A percentile compares a stretch with the other conserved stretches of the same genome.
phyloP scores from a whole-genome alignment of 2,329 filamentous ascomycete species.

The Fusarium subtropicale region DNA sequence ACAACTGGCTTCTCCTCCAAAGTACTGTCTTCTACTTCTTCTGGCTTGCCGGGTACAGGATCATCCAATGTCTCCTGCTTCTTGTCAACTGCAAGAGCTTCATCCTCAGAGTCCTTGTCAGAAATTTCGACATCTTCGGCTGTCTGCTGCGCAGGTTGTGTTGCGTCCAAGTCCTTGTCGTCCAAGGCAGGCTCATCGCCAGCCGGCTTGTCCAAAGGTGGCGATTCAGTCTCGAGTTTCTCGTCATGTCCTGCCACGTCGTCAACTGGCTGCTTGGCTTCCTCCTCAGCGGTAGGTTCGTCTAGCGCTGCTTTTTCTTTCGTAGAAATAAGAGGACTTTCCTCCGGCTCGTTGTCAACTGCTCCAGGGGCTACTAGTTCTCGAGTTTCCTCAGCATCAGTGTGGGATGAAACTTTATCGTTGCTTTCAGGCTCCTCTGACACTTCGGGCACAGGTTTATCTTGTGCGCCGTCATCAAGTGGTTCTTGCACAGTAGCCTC shows the following conservation, averaged over 20 bases:
- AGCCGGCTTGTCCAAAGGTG: not conserved
- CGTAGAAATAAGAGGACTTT: conserved; percentile 4
- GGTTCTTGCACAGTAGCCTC: conserved; percentile 14
- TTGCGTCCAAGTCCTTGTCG: not conserved
- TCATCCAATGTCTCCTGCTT: conserved; percentile 11
- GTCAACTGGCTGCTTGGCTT: conserved; percentile 8
- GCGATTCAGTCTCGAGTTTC: conserved; percentile 1
- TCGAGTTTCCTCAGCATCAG: conserved; percentile 9
- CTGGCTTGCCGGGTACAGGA: not conserved
- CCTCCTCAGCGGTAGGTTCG: conserved; percentile 5
- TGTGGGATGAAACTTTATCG: not conserved
- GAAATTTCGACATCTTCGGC: not conserved
- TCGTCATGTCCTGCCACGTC: not conserved
- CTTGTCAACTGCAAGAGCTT: not conserved
- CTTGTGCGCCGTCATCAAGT: conserved; percentile 8
- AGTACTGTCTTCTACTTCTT: conserved; percentile 12
- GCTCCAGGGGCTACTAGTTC: not conserved
- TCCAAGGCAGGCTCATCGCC: conserved; percentile 7
- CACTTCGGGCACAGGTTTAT: not conserved
- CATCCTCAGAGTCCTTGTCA: conserved; percentile 9
- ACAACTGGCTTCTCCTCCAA: conserved; percentile 12
- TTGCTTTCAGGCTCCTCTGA: conserved; percentile 18
- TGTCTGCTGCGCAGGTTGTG: conserved; percentile 3
- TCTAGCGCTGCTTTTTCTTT: conserved; percentile 10
- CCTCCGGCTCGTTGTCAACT: conserved; percentile 15